Percentiles rank a stretch among this genome's conserved stretches.
phyloP scores from a whole-genome alignment of 1,284 basidiomycete genomes.

The Malassezia restricta region DNA sequence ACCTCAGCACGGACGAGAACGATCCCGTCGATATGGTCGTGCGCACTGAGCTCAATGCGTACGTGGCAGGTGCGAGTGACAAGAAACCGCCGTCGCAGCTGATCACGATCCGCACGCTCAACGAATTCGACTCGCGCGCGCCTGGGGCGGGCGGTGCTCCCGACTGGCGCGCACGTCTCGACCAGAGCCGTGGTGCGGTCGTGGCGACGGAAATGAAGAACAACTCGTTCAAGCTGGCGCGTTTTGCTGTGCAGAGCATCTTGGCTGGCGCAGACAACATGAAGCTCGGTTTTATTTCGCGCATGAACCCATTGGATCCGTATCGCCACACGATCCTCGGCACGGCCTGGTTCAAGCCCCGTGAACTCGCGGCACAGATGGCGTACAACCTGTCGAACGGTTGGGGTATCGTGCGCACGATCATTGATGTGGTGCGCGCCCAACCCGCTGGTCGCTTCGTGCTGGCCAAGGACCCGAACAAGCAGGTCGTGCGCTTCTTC shows the following conservation, averaged over 20 bases:
- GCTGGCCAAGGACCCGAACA: constrained; percentile 45
- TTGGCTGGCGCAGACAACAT: constrained; percentile 89
- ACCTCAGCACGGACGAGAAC: constrained; percentile 83
- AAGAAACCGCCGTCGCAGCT: constrained; percentile 22
- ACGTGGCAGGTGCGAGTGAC: constrained; percentile 46
- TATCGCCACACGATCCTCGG: constrained; percentile 90
- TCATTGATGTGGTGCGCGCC: constrained; percentile 37
- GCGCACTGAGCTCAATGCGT: constrained; percentile 92
- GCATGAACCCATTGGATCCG: constrained; percentile 82
- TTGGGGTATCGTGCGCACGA: constrained; percentile 75
- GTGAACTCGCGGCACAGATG: constrained; percentile 85
- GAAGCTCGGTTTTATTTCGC: constrained; percentile 95
- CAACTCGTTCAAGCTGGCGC: constrained; percentile 93
- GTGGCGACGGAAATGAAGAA: constrained; percentile 99
- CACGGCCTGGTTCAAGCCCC: constrained; percentile 84
- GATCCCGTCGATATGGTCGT: constrained; percentile 67
- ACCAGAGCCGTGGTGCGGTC: constrained; percentile 91
- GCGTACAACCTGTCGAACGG: constrained; percentile 91
- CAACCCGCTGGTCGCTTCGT: constrained; percentile 37
- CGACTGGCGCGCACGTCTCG: constrained; percentile 91
- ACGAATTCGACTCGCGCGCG: constrained; percentile 90
- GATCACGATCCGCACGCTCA: constrained; percentile 77
- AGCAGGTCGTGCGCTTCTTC: constrained; percentile 80
- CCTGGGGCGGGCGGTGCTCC: constrained; percentile 82
- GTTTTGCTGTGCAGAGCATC: constrained; percentile 92